Evolutionary conservation across 176 grass and related monocot species (phyloP), one percentile per base, ranked within the genome.

Genomic region (Chrysopogon serrulatus): DNA sequence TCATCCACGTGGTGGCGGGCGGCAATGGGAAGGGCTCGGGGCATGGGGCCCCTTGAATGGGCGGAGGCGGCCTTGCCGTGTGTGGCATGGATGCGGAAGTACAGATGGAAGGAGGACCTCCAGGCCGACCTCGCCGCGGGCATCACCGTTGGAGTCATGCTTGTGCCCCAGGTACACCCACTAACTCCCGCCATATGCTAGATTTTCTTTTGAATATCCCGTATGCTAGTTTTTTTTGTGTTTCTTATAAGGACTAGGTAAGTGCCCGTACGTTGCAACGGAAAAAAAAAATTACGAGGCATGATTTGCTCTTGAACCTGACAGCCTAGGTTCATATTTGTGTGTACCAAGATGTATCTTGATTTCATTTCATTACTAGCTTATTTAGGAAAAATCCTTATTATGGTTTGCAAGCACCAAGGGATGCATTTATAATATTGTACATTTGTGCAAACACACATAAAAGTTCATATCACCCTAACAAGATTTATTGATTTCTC

Each of bases 101-200:
- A 98, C 88, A 84, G 83, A n/a, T 91, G 82, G 84, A 70, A 88
- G 49, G 92, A 98, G 33, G 86, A 88, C 43, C 73, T 98, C 40
- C 92, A 95, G 81, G 79, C 91, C 24, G 95, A 98, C 71, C 86
- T 98, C 59, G 64, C 94, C 44, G 88, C 95, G n/a, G 95, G 95
- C n/a, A 70, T 91, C 83, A 98, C 95, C 34, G 95, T 98, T 10
- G 95, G 95, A 30, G 92, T 98, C 86, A 98, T 98, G 91, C 95
- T 98, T 14, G 95, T 98, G 57, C 95, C 95, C 19, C 95, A 98
- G 90, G 95, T 98, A 51, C 73, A 24, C 54, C 30, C 18, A 6
- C 33, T 62, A 23, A 28, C 27, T 33, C 49, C 43, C 12, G 16
- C n/a, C 44, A 41, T 74, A 30, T n/a, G 16, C 43, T 68, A 8